Evolutionary conservation across 1,139 yeast genomes (phyloP).

Genomic region (Arxiozyma telluris): DNA sequence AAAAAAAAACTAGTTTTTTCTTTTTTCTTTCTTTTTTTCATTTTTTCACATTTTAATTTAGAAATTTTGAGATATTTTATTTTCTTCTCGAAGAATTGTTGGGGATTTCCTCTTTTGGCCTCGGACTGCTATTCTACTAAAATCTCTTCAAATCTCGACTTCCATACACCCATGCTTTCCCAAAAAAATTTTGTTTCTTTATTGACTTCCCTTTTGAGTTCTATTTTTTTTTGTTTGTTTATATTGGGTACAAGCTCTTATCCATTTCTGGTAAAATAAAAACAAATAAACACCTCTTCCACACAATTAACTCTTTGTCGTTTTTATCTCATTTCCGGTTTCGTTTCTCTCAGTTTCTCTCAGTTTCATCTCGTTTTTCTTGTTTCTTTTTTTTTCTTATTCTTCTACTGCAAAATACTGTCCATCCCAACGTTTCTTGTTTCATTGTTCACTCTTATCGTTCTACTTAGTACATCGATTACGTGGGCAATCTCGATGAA

Average conservation of each 20-base stretch:
- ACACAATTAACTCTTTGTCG: neutral
- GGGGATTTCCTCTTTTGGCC: neutral
- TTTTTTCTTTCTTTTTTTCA: too few relatives aligned
- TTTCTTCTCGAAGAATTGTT: neutral
- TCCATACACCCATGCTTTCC: neutral
- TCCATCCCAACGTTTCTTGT: neutral
- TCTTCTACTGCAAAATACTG: neutral
- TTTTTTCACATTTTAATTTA: too few relatives aligned
- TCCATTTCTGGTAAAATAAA: neutral
- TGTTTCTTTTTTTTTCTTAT: neutral
- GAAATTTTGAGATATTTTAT: neutral
- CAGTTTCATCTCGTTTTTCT: neutral
- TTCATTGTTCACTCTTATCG: neutral
- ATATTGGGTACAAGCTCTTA: neutral
- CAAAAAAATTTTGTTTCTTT: neutral
- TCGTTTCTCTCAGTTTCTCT: too few relatives aligned
- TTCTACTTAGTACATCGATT: neutral
- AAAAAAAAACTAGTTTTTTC: neutral
- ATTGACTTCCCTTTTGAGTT: neutral
- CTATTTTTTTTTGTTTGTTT: neutral
- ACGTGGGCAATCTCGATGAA: neutral
- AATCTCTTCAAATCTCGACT: neutral
- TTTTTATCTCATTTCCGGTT: neutral
- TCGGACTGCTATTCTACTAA: neutral
- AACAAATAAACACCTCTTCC: neutral